A percentile compares a stretch with the other conserved stretches of the same genome.
These are phyloP conservation scores for Actinidia arguta DNA, from an alignment of 179 eudicot species.

Conservation along the genomic window DNA sequence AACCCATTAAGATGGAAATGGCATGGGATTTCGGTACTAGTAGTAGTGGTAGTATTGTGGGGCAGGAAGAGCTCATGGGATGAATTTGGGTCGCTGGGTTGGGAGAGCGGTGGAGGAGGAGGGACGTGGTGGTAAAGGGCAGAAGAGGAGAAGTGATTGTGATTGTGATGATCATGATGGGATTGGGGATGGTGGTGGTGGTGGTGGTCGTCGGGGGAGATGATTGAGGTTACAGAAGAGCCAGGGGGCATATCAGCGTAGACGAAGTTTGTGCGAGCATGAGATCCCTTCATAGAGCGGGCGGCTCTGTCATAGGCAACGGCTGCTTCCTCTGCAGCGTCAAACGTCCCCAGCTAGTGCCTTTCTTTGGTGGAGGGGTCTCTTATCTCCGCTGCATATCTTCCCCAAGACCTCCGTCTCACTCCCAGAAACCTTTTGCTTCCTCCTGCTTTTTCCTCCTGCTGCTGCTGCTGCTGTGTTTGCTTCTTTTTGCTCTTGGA, in stretches of 20 bases:
- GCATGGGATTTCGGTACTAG: not conserved
- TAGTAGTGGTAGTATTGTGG: not conserved
- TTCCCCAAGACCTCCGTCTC: constrained; percentile 64
- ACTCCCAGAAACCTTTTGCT: constrained; percentile 52
- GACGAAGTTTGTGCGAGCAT: constrained; percentile 69
- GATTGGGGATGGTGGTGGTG: not conserved
- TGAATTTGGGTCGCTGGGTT: too few species aligned
- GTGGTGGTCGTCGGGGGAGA: constrained; percentile 47
- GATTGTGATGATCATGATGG: too few species aligned
- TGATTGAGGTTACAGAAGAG: constrained; percentile 59
- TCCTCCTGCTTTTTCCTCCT: not conserved
- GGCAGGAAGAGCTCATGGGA: too few species aligned
- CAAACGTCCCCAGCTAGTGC: constrained; percentile 70
- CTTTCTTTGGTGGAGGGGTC: constrained; percentile 68
- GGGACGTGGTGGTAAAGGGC: not conserved
- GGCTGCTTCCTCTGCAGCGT: constrained; percentile 73
- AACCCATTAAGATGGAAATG: not conserved
- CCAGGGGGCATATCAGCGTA: constrained; percentile 66
- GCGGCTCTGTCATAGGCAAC: constrained; percentile 64
- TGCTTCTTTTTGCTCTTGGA: constrained; percentile 7
- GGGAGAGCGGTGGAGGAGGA: too few species aligned
- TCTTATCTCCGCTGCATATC: constrained; percentile 68
- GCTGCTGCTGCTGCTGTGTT: constrained; percentile 7
- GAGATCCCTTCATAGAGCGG: constrained; percentile 63
- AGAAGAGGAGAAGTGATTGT: not conserved